phyloP scores from a whole-genome alignment of 345 rosid genomes.

The Noccaea bulbosa region DNA sequence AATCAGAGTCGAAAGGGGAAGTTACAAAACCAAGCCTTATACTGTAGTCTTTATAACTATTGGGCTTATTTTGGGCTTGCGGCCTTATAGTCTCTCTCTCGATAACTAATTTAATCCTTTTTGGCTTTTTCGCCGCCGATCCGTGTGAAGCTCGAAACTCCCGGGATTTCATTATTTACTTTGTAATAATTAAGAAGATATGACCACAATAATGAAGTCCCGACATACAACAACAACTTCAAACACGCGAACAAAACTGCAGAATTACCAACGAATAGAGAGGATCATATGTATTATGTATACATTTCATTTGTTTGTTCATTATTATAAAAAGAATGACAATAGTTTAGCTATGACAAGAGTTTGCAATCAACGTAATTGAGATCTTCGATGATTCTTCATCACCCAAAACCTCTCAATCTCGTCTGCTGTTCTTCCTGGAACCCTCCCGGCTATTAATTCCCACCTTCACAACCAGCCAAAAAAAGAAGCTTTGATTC shows the following conservation, averaged over 20 bases:
- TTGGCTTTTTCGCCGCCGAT: too few species aligned
- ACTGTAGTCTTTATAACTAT: too few species aligned
- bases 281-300: conserved; percentile 8
- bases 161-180: too few species aligned
- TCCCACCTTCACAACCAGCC: conserved; percentile 52
- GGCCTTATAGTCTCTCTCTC: too few species aligned
- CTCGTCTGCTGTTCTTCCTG: conserved; percentile 71
- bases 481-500: not conserved
- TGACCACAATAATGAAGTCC: not conserved
- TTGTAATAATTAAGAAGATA: not conserved
- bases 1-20: too few species aligned
- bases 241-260: conserved; percentile 35
- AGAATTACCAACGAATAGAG: conserved; percentile 29
- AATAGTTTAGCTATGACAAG: not conserved
- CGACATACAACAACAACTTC: conserved; percentile 19
- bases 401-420: conserved; percentile 68
- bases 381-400: conserved; percentile 40
- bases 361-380: conserved; percentile 33
- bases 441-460: conserved; percentile 75
- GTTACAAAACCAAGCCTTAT: too few species aligned
- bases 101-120: too few species aligned
- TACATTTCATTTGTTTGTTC: conserved; percentile 3
- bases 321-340: conserved; percentile 8
- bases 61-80: too few species aligned
- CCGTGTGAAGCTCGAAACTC: too few species aligned